Conservation (phyloP, 2,329 filamentous ascomycete genomes). For the Bipolaris gigantea region DNA sequence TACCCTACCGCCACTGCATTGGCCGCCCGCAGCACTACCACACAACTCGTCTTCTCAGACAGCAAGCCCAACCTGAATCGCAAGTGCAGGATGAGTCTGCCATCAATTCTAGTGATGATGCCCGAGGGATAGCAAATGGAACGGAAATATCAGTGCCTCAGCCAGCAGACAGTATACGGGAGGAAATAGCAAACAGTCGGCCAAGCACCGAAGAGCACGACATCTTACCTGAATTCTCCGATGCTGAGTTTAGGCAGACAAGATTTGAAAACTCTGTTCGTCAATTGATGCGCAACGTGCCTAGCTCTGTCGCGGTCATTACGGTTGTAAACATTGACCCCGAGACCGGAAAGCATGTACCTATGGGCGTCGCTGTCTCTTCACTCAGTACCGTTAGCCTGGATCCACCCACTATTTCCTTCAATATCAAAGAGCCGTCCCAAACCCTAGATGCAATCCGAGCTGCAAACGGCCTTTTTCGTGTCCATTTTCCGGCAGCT, state of each 20-base stretch:
- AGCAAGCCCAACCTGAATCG: constrained; percentile 9
- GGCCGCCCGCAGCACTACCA: constrained; percentile 12
- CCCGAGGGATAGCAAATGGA: neutral
- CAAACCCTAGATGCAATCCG: constrained; percentile 59
- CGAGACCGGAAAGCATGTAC: constrained; percentile 15
- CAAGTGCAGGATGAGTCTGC: constrained; percentile 4
- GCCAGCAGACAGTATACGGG: neutral
- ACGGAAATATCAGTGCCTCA: neutral
- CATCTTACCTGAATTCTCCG: neutral
- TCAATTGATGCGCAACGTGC: constrained; percentile 57
- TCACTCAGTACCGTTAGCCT: constrained; percentile 64
- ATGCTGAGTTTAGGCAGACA: constrained; percentile 4
- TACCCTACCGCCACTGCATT: neutral
- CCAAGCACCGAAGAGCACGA: constrained; percentile 1
- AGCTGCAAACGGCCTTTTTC: constrained; percentile 46
- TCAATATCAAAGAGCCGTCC: constrained; percentile 62
- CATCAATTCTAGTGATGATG: neutral
- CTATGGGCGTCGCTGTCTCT: constrained; percentile 58
- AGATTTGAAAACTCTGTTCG: constrained; percentile 23
- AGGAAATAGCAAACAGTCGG: constrained; percentile 2
- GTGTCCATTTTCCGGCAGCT: constrained; percentile 54
- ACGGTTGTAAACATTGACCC: constrained; percentile 42
- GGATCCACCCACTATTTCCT: constrained; percentile 61
- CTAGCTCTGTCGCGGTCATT: constrained; percentile 61
- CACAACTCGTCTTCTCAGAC: constrained; percentile 13